Percentiles rank a stretch among this genome's conserved stretches.
Conservation (phyloP, 805 yeast genomes). For the Metschnikowia noctiluminum region DNA sequence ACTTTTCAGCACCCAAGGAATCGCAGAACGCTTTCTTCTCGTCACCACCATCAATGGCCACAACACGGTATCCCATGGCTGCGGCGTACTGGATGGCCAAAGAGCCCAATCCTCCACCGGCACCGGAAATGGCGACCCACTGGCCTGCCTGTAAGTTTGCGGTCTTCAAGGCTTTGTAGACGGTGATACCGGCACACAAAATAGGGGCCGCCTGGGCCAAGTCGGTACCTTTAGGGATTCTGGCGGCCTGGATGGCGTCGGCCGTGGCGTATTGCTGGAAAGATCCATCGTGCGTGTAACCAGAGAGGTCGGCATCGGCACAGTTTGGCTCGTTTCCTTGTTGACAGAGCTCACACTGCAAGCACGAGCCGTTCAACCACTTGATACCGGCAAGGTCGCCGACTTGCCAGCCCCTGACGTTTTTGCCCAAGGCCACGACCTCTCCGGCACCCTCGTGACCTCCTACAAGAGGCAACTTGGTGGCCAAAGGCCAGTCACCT, state of each 20-base stretch:
- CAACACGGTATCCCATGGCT: constrained; percentile 67
- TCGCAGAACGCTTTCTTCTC: constrained; percentile 51
- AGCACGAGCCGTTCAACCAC: constrained; percentile 47
- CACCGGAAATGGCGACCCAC: constrained; percentile 75
- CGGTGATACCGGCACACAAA: constrained; percentile 67
- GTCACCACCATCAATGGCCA: constrained; percentile 73
- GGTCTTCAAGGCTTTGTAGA: constrained; percentile 63
- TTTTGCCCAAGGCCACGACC: constrained; percentile 40
- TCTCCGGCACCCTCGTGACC: constrained; percentile 51
- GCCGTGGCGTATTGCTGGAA: constrained; percentile 68
- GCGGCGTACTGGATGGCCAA: constrained; percentile 72
- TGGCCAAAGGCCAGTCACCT: constrained; percentile 45
- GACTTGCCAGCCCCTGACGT: constrained; percentile 41
- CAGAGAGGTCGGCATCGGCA: constrained; percentile 64
- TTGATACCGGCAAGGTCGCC: constrained; percentile 45
- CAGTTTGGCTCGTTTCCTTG: constrained; percentile 50
- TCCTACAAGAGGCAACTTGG: constrained; percentile 46
- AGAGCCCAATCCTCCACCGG: constrained; percentile 80
- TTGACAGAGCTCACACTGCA: constrained; percentile 42
- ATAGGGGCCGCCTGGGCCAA: constrained; percentile 58
- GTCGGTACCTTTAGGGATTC: constrained; percentile 53
- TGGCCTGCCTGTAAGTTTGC: constrained; percentile 60
- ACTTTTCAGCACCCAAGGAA: constrained; percentile 61
- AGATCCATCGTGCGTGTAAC: constrained; percentile 72
- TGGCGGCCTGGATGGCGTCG: constrained; percentile 61